These are phyloP conservation scores for Fagus crenata DNA, from an alignment of 306 rosid genomes.

Conservation along the genomic window DNA sequence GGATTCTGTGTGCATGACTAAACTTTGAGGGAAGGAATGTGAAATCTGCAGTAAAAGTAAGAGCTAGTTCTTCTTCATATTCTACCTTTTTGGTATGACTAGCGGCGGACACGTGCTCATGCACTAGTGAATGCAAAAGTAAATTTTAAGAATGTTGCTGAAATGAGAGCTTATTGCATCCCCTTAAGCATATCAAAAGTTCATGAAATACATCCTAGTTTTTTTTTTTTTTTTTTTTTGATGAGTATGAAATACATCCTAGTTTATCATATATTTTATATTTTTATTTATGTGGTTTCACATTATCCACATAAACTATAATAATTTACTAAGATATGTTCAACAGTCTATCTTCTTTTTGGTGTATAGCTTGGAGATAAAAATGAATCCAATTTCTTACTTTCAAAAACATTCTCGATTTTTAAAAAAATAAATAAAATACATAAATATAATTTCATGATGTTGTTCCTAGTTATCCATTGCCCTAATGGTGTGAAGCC, in stretches of 20 bases:
- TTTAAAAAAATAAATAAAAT: too few relatives aligned
- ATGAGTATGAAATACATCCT: not conserved
- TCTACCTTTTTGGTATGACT: slow-evolving; percentile 33
- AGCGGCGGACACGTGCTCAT: slow-evolving; percentile 38
- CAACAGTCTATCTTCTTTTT: too few relatives aligned
- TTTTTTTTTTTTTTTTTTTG: not conserved
- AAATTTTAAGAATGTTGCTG: slow-evolving; percentile 26
- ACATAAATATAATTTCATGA: too few relatives aligned
- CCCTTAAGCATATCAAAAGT: slow-evolving; percentile 4
- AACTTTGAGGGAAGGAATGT: slow-evolving; percentile 40
- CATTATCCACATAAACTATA: not conserved
- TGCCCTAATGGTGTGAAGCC: too few relatives aligned
- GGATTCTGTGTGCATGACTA: slow-evolving; percentile 23
- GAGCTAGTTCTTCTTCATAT: slow-evolving; percentile 35
- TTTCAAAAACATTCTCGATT: too few relatives aligned
- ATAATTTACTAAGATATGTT: too few relatives aligned
- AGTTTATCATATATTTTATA: not conserved
- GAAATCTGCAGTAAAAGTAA: slow-evolving; percentile 45
- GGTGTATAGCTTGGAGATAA: too few relatives aligned
- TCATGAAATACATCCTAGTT: not conserved
- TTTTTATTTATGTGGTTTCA: not conserved
- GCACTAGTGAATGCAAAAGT: slow-evolving; percentile 30
- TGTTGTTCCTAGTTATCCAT: too few relatives aligned
- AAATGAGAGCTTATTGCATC: slow-evolving; percentile 3
- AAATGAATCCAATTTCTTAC: too few relatives aligned